Base-by-base conservation (phyloP, 1,284 basidiomycete genomes). In the Singerocomus inundabilis region DNA sequence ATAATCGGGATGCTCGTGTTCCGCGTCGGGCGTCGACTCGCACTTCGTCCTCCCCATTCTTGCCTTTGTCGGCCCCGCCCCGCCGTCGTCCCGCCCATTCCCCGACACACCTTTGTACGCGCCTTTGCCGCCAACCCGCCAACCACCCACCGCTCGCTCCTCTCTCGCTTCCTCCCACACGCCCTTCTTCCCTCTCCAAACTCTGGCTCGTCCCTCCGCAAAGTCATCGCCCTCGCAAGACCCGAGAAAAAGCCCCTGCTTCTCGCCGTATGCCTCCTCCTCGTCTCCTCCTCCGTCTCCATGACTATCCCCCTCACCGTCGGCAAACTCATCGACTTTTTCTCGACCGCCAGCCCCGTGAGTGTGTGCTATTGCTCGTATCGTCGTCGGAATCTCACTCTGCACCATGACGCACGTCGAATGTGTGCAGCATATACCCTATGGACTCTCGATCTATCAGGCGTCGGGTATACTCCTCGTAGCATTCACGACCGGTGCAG, bases 291-390 rank as follows among this genome's bases (percentile, higher is more conserved):
- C 4, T 70, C 80, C 4, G 92, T 99, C 12, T 91, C 93, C 9
- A 90, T 98, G 82, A 88, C 88, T 53, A 81, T 97, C 10, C 94
- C 94, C 0, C 82, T 96, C 59, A 91, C 92, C 1, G 86, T 96
- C 58, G 94, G 93, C 24, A 90, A 85, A 66, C 76, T 97, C 43
- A 96, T 97, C 54, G 93, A 96, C 70, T 93, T 90, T 69, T 97
- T 95, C 70, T 86, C 91, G 1, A 72, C 82, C 12, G 54, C 76
- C 3, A 77, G 79, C 61, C 83, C 85, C 30, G 90, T 92, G 63
- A 59, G 85, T 76, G 3, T 5, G 6, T 2, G 5, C 15, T 6
- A 4, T 33, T 15, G 13, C 16, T 15, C 10, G 9, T 16, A 6
- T 30, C 6, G 5, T 11, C 5, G 11, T 26, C 15, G 6, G 13